Evolutionary conservation across 2,329 filamentous ascomycete species (phyloP).

Genomic region (Epichloe gansuensis): DNA sequence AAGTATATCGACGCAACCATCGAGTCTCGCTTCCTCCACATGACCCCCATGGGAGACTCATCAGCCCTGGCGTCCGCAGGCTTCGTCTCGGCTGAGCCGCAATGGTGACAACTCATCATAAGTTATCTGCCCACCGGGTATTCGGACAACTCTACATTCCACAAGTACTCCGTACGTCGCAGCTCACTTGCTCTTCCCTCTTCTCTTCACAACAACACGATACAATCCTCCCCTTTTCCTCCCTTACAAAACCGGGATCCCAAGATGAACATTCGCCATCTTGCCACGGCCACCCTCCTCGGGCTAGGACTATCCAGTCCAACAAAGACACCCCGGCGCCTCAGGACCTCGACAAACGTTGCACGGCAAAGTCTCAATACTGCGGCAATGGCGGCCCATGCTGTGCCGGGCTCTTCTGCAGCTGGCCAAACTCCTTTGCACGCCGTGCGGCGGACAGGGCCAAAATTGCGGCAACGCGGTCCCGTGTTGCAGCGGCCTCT

Average conservation of each 20-base stretch:
- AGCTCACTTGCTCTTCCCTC: too few species aligned
- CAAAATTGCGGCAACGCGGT: constrained; percentile 1
- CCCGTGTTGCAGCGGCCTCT: background rate
- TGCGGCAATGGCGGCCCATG: background rate
- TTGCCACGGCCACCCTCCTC: background rate
- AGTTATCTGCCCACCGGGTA: too few species aligned
- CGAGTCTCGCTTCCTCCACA: too few species aligned
- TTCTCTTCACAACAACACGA: too few species aligned
- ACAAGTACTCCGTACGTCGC: background rate
- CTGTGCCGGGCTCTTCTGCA: constrained; percentile 3
- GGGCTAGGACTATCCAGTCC: background rate
- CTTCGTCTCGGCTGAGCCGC: too few species aligned
- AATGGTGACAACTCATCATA: too few species aligned
- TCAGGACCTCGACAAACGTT: background rate
- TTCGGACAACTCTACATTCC: too few species aligned
- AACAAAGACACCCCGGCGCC: background rate
- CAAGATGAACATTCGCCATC: background rate
- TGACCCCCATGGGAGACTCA: too few species aligned
- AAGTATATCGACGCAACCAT: too few species aligned
- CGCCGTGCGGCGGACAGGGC: background rate
- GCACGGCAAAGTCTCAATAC: background rate
- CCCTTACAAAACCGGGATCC: background rate
- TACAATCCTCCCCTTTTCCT: too few species aligned
- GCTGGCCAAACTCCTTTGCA: background rate
- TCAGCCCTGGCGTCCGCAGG: too few species aligned